A percentile compares a stretch with the other conserved stretches of the same genome.
Evolutionary conservation across 192 early-diverging fungal species (phyloP).

Genomic region (Linnemannia exigua): DNA sequence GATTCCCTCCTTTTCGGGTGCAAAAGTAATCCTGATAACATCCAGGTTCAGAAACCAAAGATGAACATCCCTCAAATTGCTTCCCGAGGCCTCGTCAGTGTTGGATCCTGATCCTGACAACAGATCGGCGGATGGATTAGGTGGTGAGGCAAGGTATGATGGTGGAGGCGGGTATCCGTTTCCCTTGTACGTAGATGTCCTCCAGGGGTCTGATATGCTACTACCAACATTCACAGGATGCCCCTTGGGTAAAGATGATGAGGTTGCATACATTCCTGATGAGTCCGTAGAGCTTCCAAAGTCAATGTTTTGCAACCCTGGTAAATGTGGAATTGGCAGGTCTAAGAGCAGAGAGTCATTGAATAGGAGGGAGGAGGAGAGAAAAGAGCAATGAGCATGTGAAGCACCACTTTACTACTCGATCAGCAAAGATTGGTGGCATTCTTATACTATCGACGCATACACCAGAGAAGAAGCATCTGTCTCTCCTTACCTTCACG

Average conservation of each 20-base stretch:
- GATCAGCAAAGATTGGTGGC: background rate
- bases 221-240: constrained; percentile 56
- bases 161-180: constrained; percentile 44
- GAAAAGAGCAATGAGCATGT: background rate
- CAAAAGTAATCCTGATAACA: constrained; percentile 62
- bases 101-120: background rate
- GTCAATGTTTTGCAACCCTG: constrained; percentile 66
- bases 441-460: background rate
- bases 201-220: constrained; percentile 70
- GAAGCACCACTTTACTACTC: background rate
- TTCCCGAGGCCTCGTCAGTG: constrained; percentile 3
- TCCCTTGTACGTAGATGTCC: constrained; percentile 48
- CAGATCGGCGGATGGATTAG: background rate
- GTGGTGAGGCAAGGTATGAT: constrained; percentile 41
- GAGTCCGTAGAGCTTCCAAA: constrained; percentile 40
- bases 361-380: background rate
- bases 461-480: background rate
- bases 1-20: constrained; percentile 66
- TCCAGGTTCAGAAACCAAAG: constrained; percentile 71
- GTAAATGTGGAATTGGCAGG: constrained; percentile 71
- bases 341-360: constrained; percentile 35
- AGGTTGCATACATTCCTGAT: constrained; percentile 30
- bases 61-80: constrained; percentile 31
- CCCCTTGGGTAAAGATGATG: constrained; percentile 18
- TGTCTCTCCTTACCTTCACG: constrained; percentile 61